These are phyloP conservation scores for Prunus yedoensis DNA, from an alignment of 331 rosid genomes.

Conservation along the genomic window DNA sequence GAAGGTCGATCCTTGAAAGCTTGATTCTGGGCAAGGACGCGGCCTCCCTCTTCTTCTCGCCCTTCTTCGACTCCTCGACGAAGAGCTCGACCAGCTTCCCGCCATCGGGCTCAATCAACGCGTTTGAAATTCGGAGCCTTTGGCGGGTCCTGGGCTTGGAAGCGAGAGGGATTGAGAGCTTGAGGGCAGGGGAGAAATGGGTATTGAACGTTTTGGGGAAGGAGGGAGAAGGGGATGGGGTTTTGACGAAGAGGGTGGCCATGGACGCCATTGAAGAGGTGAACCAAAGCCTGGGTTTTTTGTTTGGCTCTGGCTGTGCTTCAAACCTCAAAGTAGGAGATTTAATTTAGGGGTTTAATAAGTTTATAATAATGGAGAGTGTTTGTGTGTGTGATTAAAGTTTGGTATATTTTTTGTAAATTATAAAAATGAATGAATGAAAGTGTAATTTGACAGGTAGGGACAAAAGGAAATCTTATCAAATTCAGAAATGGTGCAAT, in stretches of 20 bases:
- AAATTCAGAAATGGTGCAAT: background rate
- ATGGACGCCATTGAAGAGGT: constrained; percentile 89
- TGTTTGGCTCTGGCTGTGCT: background rate
- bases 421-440: background rate
- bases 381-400: background rate
- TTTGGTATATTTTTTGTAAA: too few relatives aligned
- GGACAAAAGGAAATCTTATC: constrained; percentile 26
- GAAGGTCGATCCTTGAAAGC: constrained; percentile 68
- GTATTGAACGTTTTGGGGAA: constrained; percentile 31
- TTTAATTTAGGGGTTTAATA: background rate
- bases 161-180: constrained; percentile 24
- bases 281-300: constrained; percentile 13
- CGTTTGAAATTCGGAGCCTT: constrained; percentile 54
- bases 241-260: constrained; percentile 55
- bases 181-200: constrained; percentile 48
- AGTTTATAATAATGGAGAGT: background rate
- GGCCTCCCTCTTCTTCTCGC: constrained; percentile 61
- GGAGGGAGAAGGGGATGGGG: constrained; percentile 42
- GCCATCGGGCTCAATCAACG: constrained; percentile 88
- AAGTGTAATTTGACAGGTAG: constrained; percentile 10
- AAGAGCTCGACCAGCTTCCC: constrained; percentile 84
- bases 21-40: constrained; percentile 59
- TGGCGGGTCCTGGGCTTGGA: constrained; percentile 20
- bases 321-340: background rate
- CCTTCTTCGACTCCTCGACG: constrained; percentile 48